phyloP scores from a whole-genome alignment of 176 grass and related monocot genomes.

The Phragmites australis region DNA sequence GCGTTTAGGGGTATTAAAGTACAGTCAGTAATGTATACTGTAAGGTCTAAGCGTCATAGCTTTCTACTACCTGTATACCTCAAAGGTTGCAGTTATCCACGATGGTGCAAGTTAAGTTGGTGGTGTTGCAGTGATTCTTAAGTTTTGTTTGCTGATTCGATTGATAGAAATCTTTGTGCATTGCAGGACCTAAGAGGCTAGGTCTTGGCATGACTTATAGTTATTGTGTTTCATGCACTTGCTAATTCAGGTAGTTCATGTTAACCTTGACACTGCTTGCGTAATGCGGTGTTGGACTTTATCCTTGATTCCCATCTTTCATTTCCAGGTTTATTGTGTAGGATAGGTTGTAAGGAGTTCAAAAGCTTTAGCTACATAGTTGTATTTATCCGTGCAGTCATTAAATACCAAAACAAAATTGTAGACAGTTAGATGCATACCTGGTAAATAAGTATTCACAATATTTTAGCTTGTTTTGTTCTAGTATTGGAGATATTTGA shows the following conservation, averaged over 20 bases:
- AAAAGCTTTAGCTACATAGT: constrained; percentile 8
- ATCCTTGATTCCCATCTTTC: background rate
- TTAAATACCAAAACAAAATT: background rate
- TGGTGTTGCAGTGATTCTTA: background rate
- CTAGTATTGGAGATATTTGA: background rate
- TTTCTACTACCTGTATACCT: background rate
- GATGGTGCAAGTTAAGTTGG: background rate
- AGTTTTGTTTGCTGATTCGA: background rate
- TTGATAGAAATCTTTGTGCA: background rate
- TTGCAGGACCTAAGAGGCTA: background rate
- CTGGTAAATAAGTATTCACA: background rate
- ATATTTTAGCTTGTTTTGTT: background rate
- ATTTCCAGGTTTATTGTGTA: background rate
- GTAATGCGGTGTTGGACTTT: background rate
- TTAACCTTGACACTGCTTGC: background rate
- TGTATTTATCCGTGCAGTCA: background rate
- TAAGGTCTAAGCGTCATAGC: background rate
- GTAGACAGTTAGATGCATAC: background rate
- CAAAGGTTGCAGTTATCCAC: background rate
- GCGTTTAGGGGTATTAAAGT: background rate
- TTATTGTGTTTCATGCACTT: background rate
- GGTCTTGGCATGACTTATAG: background rate
- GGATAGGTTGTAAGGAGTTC: background rate
- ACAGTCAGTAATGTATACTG: background rate
- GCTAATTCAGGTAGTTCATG: background rate